Base-by-base conservation (phyloP, 2,329 filamentous ascomycete species). In the Spiromastix sp. region DNA sequence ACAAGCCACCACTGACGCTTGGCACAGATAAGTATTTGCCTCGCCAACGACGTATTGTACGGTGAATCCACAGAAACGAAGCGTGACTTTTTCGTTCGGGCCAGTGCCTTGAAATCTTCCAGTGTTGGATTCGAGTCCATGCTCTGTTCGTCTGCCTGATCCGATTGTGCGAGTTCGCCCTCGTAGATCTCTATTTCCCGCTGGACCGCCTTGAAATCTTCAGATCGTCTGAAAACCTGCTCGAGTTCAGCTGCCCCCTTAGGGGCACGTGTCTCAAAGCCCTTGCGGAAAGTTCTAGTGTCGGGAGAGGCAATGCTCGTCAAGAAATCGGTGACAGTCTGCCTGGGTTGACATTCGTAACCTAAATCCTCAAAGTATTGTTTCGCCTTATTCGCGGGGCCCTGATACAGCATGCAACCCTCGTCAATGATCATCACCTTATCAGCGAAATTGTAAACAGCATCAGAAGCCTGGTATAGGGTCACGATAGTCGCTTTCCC, bases 1-100 rank as follows among this genome's bases (percentile, higher is more conserved):
- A 85, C 71, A 26, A 89, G 71, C 78, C 81, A 85, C 36, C 82
- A 72, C 53, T 87, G 81, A 16, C 83, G 71, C 43, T 74, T 68
- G 0, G 75, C 78, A 34, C 54, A 58, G n/a, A 57, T 36, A 2
- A 48, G 41, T 2, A 87, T 74, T 55, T 89, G 83, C 2, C 73
- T 69, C 32, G 71, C 61, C 47, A 85, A 79, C 7, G 77, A 80
- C 36, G 86, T 74, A 0, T 81, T 86, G 55, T 84, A 89, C 11
- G 75, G 72, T 5, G 77, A 81, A 37, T 77, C 78, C 46, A 80
- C 71, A 2, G 67, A 65, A 0, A 77, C 74, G 27, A 55, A 56
- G 3, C 53, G 54, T 17, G 54, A 56, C 32, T 57, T 82, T 34
- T 72, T 66, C 35, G 74, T 70, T 19, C 71, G 64, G 3, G 83